Base-by-base conservation (phyloP, 2,329 filamentous ascomycete species). In the Colletotrichum neosansevieriae region DNA sequence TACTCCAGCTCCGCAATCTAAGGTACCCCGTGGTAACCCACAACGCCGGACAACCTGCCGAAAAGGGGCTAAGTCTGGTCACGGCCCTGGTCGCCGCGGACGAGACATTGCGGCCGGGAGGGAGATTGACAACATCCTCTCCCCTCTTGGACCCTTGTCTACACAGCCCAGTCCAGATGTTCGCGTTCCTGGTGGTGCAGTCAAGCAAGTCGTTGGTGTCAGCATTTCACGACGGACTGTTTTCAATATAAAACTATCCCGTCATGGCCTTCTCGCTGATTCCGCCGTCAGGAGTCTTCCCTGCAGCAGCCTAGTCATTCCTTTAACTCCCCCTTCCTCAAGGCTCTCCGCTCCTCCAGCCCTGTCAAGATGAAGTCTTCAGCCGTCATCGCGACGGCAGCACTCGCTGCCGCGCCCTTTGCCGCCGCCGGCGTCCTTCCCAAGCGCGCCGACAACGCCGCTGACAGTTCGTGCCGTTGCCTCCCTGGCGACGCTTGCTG, bases 401-500 rank as follows among this genome's bases (percentile, higher is more conserved):
- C 63, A 42, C 44, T 67, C 15, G 67, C 53, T 29, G 63, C 53
- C 44, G 63, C 47, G 44, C 63, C 67, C 44, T 57, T 69, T 44
- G 63, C 50, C 44, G 53, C 67, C 29, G 57, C 67, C 11, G 63
- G 50, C 4, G 47, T 66, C 19, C 66, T 69, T 47, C 67, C 51
- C 36, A 67, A 67, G 58, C 67, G 63, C 50, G 67, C 49, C 29
- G 57, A 54, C 10, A 38, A 62, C 49, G 67, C 49, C 36, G 44
- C 53, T 6, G 51, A 62, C 29, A 19, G 24, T 11, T 54, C 54
- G 24, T 86, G 84, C 72, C 79, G 79, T 12, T 83, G 80, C 74
- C 79, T 84, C 44, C 87, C 88, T 0, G 83, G 82, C 15, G 85
- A 89, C 63, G n/a, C 70, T 1, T 83, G 80, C 73, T 91, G 88